Conservation (phyloP, 2,329 filamentous ascomycete genomes). For the Botryotinia globosa region DNA sequence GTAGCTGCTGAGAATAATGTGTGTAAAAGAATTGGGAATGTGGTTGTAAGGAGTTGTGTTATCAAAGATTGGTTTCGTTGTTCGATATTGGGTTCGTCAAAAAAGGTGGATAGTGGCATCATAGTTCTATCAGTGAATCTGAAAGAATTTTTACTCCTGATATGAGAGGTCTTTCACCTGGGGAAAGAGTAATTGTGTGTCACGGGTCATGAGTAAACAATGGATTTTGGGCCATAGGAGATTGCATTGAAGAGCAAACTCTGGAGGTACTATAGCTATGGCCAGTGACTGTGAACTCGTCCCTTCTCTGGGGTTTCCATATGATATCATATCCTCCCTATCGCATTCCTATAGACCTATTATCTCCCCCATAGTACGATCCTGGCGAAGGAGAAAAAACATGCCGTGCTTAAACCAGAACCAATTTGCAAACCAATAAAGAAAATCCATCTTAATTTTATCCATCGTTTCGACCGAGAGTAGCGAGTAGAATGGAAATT, state of each 20-base stretch:
- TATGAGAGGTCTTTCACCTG: background rate
- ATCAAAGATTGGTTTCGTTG: background rate
- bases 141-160: background rate
- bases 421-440: background rate
- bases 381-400: background rate
- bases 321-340: background rate
- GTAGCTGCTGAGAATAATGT: background rate
- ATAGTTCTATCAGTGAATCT: background rate
- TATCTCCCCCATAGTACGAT: background rate
- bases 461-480: background rate
- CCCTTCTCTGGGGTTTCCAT: too few species aligned
- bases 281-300: background rate
- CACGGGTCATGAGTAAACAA: background rate
- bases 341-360: background rate
- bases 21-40: background rate
- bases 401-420: background rate
- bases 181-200: background rate
- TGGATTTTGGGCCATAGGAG: background rate
- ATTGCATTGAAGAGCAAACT: conserved; percentile 6
- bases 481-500: background rate
- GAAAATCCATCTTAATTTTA: background rate
- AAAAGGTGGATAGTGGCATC: background rate
- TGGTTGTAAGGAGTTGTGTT: background rate
- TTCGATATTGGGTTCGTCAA: background rate
- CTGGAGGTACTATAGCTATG: background rate